phyloP scores from a whole-genome alignment of 1,284 basidiomycete genomes.

The Leccinum griseonigrum region DNA sequence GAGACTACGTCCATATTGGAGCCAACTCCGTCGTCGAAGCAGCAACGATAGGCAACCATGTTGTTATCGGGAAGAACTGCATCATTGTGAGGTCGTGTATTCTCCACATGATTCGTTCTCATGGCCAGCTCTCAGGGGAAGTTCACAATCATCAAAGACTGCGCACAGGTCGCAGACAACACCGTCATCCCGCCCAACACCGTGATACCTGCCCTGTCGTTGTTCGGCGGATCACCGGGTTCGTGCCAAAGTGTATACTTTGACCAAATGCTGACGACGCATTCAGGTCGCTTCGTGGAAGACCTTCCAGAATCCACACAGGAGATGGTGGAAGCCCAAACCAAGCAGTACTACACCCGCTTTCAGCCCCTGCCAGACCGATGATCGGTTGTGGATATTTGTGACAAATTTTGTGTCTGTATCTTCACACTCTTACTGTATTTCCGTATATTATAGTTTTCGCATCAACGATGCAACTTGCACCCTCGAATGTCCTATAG shows the following conservation, averaged over 20 bases:
- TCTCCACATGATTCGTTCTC: background rate
- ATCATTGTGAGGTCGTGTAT: conserved; percentile 68
- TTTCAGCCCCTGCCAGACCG: conserved; percentile 48
- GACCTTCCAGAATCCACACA: conserved; percentile 90
- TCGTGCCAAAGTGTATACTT: conserved; percentile 3
- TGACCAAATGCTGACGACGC: conserved; percentile 3
- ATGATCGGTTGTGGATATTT: conserved; percentile 15
- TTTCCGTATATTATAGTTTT: conserved; percentile 3
- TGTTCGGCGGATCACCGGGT: conserved; percentile 92
- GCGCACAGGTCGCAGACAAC: conserved; percentile 83
- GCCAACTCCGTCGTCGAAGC: conserved; percentile 88
- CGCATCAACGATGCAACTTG: background rate
- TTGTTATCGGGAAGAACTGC: conserved; percentile 94
- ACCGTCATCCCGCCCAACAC: conserved; percentile 91
- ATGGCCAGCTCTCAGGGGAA: conserved; percentile 69
- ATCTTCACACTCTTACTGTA: conserved; percentile 4
- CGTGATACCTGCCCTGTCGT: conserved; percentile 84
- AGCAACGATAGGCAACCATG: conserved; percentile 90
- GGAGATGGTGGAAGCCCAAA: conserved; percentile 74
- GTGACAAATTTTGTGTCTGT: background rate
- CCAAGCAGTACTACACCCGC: conserved; percentile 74
- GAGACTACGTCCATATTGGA: conserved; percentile 94
- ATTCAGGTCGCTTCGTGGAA: conserved; percentile 73
- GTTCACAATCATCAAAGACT: conserved; percentile 96
- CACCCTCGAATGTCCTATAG: background rate